These are phyloP conservation scores for Globisporangium orthogonon DNA, from an alignment of 352 stramenopile species.

Conservation along the genomic window DNA sequence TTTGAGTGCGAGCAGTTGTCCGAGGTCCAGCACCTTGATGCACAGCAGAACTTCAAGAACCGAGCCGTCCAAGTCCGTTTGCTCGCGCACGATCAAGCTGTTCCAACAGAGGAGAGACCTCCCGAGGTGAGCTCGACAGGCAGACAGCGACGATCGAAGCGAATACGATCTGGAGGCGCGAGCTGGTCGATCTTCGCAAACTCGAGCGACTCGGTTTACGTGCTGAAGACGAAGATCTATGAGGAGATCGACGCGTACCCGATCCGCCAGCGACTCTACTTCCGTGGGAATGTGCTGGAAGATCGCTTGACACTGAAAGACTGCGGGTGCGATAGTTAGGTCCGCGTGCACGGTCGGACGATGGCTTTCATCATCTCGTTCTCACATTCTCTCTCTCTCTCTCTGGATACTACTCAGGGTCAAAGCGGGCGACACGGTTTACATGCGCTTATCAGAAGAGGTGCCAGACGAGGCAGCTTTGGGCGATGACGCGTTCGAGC, in stretches of 20 bases:
- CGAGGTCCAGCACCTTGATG: conserved; percentile 32
- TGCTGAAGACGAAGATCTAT: conserved; percentile 76
- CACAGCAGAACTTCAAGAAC: conserved; percentile 59
- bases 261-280: conserved; percentile 68
- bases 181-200: conserved; percentile 49
- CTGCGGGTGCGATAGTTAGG: conserved; percentile 34
- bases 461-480: conserved; percentile 48
- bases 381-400: too few species aligned
- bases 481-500: conserved; percentile 40
- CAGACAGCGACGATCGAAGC: conserved; percentile 53
- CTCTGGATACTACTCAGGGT: conserved; percentile 25
- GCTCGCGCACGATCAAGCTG: conserved; percentile 41
- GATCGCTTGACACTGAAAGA: conserved; percentile 55
- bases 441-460: conserved; percentile 62
- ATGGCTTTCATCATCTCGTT: not conserved
- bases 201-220: conserved; percentile 61
- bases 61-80: conserved; percentile 55
- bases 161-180: conserved; percentile 37
- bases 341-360: not conserved
- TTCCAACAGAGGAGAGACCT: conserved; percentile 34
- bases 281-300: conserved; percentile 45
- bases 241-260: conserved; percentile 60
- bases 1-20: conserved; percentile 39
- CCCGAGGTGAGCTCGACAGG: conserved; percentile 25
- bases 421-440: conserved; percentile 68